phyloP scores from a whole-genome alignment of 2,329 filamentous ascomycete species.

The Periconia digitata region DNA sequence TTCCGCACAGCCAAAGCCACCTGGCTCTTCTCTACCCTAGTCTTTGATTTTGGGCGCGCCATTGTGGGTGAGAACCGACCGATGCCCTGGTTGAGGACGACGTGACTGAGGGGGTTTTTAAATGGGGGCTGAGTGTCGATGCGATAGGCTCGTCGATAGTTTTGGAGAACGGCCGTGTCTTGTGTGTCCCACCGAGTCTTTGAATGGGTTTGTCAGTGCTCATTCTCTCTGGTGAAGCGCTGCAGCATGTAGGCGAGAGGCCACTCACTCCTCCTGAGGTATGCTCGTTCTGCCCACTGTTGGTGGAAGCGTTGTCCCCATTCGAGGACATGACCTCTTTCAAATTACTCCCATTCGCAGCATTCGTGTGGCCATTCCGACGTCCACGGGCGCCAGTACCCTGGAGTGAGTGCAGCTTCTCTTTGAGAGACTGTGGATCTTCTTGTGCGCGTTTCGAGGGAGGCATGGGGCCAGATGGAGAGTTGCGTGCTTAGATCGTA shows the following conservation, averaged over 20 bases:
- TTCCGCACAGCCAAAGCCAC: conserved; percentile 73
- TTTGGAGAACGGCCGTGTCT: conserved; percentile 68
- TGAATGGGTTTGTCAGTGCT: conserved; percentile 12
- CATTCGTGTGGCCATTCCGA: conserved; percentile 26
- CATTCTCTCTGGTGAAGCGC: conserved; percentile 3
- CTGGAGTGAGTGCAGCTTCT: conserved; percentile 47
- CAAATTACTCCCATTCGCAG: conserved; percentile 36
- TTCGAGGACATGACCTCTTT: conserved; percentile 39
- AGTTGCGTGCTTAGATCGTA: not conserved
- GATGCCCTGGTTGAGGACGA: conserved; percentile 60
- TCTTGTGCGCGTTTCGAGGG: conserved; percentile 40
- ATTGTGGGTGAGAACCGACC: conserved; percentile 76
- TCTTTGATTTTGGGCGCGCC: conserved; percentile 64
- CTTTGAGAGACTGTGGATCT: conserved; percentile 45
- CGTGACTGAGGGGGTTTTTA: conserved; percentile 52
- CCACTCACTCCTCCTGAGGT: conserved; percentile 39
- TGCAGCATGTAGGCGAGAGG: conserved; percentile 2
- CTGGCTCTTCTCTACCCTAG: conserved; percentile 71
- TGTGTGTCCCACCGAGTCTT: conserved; percentile 68
- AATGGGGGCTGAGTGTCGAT: conserved; percentile 73
- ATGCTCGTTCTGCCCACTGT: conserved; percentile 38
- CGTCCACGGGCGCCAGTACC: conserved; percentile 39
- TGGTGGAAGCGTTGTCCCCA: conserved; percentile 38
- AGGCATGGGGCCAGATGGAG: conserved; percentile 33
- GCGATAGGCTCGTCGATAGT: conserved; percentile 73